A percentile compares a stretch with the other conserved stretches of the same genome.
Conservation (phyloP, 148 eudicot species). For the Vaccinium corymbosum region DNA sequence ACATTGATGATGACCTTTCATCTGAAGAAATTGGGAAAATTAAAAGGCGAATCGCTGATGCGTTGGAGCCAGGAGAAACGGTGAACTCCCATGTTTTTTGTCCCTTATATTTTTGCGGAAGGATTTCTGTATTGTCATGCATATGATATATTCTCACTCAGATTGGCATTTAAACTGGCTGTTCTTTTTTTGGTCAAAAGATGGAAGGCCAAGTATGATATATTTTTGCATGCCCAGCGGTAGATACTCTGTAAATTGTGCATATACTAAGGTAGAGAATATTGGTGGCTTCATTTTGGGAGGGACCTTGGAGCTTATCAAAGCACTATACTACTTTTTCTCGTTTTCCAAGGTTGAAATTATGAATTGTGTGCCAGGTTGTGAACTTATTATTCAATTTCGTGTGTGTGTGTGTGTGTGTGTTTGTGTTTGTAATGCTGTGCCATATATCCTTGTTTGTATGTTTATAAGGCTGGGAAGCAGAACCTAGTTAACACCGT, state of each 20-base stretch:
- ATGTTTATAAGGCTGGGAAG: background rate
- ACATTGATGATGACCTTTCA: conserved; percentile 47
- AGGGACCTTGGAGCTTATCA: background rate
- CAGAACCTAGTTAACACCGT: background rate
- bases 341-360: background rate
- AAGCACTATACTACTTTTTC: background rate
- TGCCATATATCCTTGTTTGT: background rate
- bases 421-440: background rate
- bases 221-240: background rate
- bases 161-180: background rate
- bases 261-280: background rate
- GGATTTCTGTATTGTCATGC: background rate
- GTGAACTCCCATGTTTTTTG: conserved; percentile 28
- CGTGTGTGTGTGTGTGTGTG: background rate
- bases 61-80: conserved; percentile 88
- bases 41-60: conserved; percentile 89
- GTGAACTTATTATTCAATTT: background rate
- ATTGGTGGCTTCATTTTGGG: background rate
- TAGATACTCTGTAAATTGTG: too few relatives aligned
- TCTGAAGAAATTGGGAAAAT: conserved; percentile 65
- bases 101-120: background rate
- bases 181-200: background rate
- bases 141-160: background rate
- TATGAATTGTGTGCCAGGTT: background rate
- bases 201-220: background rate